These are phyloP conservation scores for Aureobasidium subglaciale DNA, from an alignment of 2,329 filamentous ascomycete genomes.

Conservation along the genomic window DNA sequence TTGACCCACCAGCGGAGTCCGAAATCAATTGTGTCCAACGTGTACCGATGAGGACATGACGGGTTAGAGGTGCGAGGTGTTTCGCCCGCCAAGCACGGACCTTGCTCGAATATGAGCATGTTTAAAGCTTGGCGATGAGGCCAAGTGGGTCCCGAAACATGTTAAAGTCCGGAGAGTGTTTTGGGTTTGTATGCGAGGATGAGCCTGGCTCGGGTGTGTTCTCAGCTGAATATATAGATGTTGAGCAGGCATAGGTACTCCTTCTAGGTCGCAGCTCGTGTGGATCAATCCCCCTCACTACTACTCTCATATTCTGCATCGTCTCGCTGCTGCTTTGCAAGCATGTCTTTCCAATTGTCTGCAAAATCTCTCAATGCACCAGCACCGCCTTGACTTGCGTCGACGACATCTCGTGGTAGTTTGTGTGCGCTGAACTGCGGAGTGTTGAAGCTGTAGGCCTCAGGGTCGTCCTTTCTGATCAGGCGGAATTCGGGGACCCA, in stretches of 20 bases:
- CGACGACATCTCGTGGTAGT: constrained; percentile 84
- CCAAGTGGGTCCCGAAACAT: constrained; percentile 14
- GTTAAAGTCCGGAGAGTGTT: neutral
- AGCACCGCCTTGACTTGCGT: constrained; percentile 52
- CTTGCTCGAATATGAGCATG: constrained; percentile 13
- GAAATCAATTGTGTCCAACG: neutral
- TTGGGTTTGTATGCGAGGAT: neutral
- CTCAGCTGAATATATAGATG: neutral
- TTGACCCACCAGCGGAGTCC: neutral
- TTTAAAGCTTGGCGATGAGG: constrained; percentile 1
- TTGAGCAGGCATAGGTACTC: neutral
- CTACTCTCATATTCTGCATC: constrained; percentile 29
- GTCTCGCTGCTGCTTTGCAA: constrained; percentile 35
- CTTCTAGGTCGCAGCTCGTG: neutral
- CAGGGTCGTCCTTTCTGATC: constrained; percentile 75
- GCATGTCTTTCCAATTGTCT: constrained; percentile 41
- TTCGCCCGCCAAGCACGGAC: constrained; percentile 8
- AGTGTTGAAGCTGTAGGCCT: constrained; percentile 78
- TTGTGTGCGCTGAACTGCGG: constrained; percentile 93
- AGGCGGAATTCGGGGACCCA: constrained; percentile 70
- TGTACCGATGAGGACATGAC: constrained; percentile 1
- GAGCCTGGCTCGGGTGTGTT: neutral
- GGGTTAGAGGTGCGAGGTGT: neutral
- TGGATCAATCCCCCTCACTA: constrained; percentile 23
- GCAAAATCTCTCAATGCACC: constrained; percentile 67